These are phyloP conservation scores for Pisolithus thermaeus DNA, from an alignment of 1,284 basidiomycete species.

Conservation along the genomic window DNA sequence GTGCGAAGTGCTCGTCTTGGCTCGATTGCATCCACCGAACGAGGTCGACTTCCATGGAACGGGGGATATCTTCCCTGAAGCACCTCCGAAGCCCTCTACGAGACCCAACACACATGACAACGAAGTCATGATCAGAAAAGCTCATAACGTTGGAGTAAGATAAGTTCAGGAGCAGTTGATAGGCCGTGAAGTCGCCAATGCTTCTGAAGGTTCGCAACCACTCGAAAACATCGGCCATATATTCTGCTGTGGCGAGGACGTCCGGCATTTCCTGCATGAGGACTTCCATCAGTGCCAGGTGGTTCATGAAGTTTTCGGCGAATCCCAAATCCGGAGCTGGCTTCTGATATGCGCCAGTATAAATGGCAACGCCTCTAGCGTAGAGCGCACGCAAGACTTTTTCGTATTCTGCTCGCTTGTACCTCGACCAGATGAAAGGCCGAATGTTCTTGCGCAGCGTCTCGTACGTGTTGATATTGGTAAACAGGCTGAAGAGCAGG, in stretches of 20 bases:
- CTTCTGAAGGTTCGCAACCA: slow-evolving; percentile 50
- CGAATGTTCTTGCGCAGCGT: slow-evolving; percentile 42
- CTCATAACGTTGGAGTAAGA: slow-evolving; percentile 50
- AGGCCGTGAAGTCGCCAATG: slow-evolving; percentile 57
- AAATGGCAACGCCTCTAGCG: slow-evolving; percentile 36
- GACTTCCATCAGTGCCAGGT: slow-evolving; percentile 49
- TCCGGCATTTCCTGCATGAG: slow-evolving; percentile 47
- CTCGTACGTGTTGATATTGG: slow-evolving; percentile 56
- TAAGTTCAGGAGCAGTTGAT: slow-evolving; percentile 51
- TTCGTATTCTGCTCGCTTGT: slow-evolving; percentile 41
- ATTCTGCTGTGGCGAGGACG: slow-evolving; percentile 36
- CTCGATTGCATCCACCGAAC: slow-evolving; percentile 53
- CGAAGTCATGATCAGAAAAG: slow-evolving; percentile 56
- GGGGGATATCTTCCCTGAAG: slow-evolving; percentile 25
- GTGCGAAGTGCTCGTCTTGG: slow-evolving; percentile 47
- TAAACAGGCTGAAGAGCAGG: slow-evolving; percentile 56
- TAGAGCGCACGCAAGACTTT: slow-evolving; percentile 39
- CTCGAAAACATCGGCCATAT: slow-evolving; percentile 51
- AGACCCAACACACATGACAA: slow-evolving; percentile 54
- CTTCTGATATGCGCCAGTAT: slow-evolving; percentile 62
- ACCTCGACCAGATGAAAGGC: slow-evolving; percentile 47
- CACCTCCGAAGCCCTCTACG: slow-evolving; percentile 43
- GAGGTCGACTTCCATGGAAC: slow-evolving; percentile 41
- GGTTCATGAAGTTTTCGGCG: slow-evolving; percentile 42
- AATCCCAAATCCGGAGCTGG: slow-evolving; percentile 47